A percentile compares a stretch with the other conserved stretches of the same genome.
Conservation (phyloP, 305 asterid species). For the Nicotiana rustica region DNA sequence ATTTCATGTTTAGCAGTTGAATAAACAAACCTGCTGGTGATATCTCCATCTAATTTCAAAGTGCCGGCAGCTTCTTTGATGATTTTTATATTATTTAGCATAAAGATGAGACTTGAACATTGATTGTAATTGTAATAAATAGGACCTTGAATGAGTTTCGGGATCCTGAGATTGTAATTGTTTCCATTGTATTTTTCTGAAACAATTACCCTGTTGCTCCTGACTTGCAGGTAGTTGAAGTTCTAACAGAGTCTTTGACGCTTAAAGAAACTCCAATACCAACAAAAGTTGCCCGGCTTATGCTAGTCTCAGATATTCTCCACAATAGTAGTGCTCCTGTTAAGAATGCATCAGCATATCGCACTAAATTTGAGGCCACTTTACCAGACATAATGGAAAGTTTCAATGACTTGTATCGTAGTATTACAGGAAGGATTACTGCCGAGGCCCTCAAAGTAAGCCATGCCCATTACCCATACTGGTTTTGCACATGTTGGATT, state of each 20-base stretch:
- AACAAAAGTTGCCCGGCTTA: constrained; percentile 97
- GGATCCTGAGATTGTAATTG: not conserved
- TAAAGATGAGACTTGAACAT: not conserved
- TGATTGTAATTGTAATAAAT: too few relatives aligned
- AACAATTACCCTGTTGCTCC: constrained; percentile 24
- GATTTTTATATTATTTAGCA: not conserved
- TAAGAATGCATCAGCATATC: constrained; percentile 95
- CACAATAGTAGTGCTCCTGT: constrained; percentile 99
- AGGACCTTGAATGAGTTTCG: not conserved
- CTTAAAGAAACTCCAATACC: constrained; percentile 98
- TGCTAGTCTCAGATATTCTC: constrained; percentile 99
- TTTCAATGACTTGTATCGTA: constrained; percentile 91
- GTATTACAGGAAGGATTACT: constrained; percentile 94
- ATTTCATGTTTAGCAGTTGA: not conserved
- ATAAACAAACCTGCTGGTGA: not conserved
- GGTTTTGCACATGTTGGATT: not conserved
- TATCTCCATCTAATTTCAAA: not conserved
- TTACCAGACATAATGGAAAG: constrained; percentile 92
- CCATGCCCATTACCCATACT: constrained; percentile 28
- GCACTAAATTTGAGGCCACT: constrained; percentile 90
- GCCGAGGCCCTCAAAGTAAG: constrained; percentile 96
- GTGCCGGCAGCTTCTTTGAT: not conserved
- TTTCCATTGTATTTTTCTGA: not conserved
- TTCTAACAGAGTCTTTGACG: constrained; percentile 95
- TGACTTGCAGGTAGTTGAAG: constrained; percentile 86